Evolutionary conservation across 306 rosid species (phyloP).

Genomic region (Abrus precatorius): DNA sequence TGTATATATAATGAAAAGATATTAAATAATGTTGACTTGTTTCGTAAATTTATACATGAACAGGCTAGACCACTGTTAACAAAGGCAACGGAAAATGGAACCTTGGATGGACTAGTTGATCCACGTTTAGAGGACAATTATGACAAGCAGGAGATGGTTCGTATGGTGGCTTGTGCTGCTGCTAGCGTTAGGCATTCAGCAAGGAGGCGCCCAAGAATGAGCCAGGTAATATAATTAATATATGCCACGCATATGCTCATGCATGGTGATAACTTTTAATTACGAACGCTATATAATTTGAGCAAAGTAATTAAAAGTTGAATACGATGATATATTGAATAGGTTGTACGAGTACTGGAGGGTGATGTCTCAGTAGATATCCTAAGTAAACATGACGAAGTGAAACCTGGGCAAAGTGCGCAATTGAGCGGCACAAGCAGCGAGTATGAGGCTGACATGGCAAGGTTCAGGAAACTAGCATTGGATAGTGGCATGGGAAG

Average conservation of each 20-base stretch:
- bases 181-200: constrained; percentile 76
- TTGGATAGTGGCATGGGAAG: constrained; percentile 54
- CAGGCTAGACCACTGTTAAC: constrained; percentile 84
- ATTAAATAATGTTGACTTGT: neutral
- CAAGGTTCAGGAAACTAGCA: constrained; percentile 59
- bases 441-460: constrained; percentile 68
- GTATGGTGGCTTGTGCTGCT: constrained; percentile 86
- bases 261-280: neutral
- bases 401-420: constrained; percentile 61
- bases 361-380: constrained; percentile 80
- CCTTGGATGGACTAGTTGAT: constrained; percentile 65
- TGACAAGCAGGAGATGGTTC: constrained; percentile 59
- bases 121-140: constrained; percentile 65
- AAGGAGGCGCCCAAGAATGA: constrained; percentile 82
- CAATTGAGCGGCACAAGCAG: constrained; percentile 45
- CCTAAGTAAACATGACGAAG: constrained; percentile 58
- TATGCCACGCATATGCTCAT: neutral
- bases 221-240: constrained; percentile 63
- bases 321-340: constrained; percentile 28
- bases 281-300: neutral
- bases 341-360: constrained; percentile 84
- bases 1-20: neutral
- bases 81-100: constrained; percentile 58
- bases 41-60: constrained; percentile 28
- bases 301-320: neutral